phyloP scores from a whole-genome alignment of 805 yeast genomes.

The Ogataea saltuana region DNA sequence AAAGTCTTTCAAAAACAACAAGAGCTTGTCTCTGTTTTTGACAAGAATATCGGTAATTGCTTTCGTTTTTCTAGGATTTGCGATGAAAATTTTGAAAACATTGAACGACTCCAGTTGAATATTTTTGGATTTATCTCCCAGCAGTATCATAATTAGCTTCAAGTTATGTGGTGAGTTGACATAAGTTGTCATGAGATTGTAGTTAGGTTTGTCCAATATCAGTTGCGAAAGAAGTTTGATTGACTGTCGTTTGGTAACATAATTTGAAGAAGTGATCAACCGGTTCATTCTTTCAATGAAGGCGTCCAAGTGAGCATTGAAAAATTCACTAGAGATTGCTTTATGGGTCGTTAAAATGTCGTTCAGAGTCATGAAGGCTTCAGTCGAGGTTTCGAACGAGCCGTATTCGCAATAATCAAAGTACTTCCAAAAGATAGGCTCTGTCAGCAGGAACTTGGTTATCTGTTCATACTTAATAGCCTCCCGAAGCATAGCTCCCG shows the following conservation, averaged over 20 bases:
- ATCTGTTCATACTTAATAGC: slow-evolving; percentile 78
- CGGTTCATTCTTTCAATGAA: slow-evolving; percentile 67
- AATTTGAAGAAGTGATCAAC: slow-evolving; percentile 73
- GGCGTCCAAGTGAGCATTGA: slow-evolving; percentile 52
- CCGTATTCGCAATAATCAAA: slow-evolving; percentile 75
- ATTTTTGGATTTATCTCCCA: slow-evolving; percentile 87
- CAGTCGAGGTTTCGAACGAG: slow-evolving; percentile 88
- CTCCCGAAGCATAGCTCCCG: slow-evolving; percentile 81
- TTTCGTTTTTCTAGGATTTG: slow-evolving; percentile 87
- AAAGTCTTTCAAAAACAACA: slow-evolving; percentile 67
- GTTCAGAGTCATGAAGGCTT: slow-evolving; percentile 75
- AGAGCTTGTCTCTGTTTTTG: slow-evolving; percentile 77
- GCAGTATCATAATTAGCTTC: slow-evolving; percentile 79
- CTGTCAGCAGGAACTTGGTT: slow-evolving; percentile 57
- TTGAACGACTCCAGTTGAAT: slow-evolving; percentile 90
- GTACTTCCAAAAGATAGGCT: slow-evolving; percentile 74
- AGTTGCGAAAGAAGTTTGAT: slow-evolving; percentile 72
- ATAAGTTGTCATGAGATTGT: slow-evolving; percentile 69
- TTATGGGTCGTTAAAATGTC: slow-evolving; percentile 73
- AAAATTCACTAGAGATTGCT: slow-evolving; percentile 67
- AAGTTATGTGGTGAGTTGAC: slow-evolving; percentile 80
- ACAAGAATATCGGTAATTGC: slow-evolving; percentile 76
- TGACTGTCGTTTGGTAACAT: slow-evolving; percentile 91
- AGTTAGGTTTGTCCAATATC: slow-evolving; percentile 70
- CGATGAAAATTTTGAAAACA: slow-evolving; percentile 92